These are phyloP conservation scores for Naganishia antarctica DNA, from an alignment of 768 basidiomycete species.

Conservation along the genomic window DNA sequence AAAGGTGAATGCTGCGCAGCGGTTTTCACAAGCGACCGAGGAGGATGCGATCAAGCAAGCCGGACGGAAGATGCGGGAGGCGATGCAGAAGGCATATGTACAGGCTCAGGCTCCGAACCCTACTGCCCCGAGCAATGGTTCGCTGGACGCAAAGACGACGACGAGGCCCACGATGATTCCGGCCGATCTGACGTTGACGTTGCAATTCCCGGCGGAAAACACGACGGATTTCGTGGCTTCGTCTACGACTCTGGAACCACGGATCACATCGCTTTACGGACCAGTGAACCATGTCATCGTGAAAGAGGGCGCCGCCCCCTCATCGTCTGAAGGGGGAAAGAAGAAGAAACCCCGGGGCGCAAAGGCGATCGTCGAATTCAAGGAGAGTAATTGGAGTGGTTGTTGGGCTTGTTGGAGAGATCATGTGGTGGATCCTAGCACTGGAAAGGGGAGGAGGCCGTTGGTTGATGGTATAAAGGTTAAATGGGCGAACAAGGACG, in stretches of 20 bases:
- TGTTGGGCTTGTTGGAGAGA: slow-evolving; percentile 49
- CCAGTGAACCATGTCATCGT: slow-evolving; percentile 37
- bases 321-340: slow-evolving; percentile 26
- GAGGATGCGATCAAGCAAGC: slow-evolving; percentile 45
- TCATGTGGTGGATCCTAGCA: slow-evolving; percentile 28
- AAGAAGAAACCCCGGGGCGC: slow-evolving; percentile 37
- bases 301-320: slow-evolving; percentile 23
- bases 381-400: slow-evolving; percentile 44
- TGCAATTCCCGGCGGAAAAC: slow-evolving; percentile 36
- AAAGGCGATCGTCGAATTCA: slow-evolving; percentile 45
- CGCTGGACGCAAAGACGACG: background rate
- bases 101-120: slow-evolving; percentile 6
- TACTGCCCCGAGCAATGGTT: background rate
- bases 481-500: slow-evolving; percentile 33
- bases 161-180: slow-evolving; percentile 36
- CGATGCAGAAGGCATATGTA: background rate
- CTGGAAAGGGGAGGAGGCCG: slow-evolving; percentile 8
- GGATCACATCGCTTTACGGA: slow-evolving; percentile 36
- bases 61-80: slow-evolving; percentile 39
- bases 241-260: slow-evolving; percentile 1
- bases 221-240: background rate
- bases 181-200: slow-evolving; percentile 39
- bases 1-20: slow-evolving; percentile 34
- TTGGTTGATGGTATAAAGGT: slow-evolving; percentile 38
- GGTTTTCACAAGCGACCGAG: slow-evolving; percentile 32